Conservation (phyloP, 352 stramenopile genomes). For the Thraustotheca clavata region DNA sequence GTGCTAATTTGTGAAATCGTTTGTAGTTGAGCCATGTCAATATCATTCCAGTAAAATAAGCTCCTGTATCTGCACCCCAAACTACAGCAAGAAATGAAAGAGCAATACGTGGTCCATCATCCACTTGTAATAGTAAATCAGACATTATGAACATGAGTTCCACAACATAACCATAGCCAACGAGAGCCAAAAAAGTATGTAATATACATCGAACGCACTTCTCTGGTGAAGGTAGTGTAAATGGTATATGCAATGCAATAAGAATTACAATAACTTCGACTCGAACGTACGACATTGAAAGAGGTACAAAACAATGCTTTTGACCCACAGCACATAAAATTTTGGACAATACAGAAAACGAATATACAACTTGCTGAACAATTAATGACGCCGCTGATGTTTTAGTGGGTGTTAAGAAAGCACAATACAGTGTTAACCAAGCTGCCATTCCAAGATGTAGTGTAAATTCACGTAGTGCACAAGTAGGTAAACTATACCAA, state of each 20-base stretch:
- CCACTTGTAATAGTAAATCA: slow-evolving; percentile 52
- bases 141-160: slow-evolving; percentile 35
- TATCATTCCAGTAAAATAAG: slow-evolving; percentile 88
- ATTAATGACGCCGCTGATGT: neutral
- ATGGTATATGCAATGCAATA: slow-evolving; percentile 32
- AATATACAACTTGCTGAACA: slow-evolving; percentile 12
- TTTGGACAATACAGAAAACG: slow-evolving; percentile 31
- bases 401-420: slow-evolving; percentile 1
- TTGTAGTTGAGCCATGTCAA: slow-evolving; percentile 80
- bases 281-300: slow-evolving; percentile 44
- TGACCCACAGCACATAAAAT: slow-evolving; percentile 65
- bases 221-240: slow-evolving; percentile 3
- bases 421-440: slow-evolving; percentile 11
- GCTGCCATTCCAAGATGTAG: slow-evolving; percentile 9
- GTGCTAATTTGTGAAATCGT: slow-evolving; percentile 74
- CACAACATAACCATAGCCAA: slow-evolving; percentile 65
- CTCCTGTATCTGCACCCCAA: slow-evolving; percentile 86
- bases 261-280: slow-evolving; percentile 39
- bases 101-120: slow-evolving; percentile 50
- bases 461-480: slow-evolving; percentile 4
- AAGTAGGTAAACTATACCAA: neutral
- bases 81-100: slow-evolving; percentile 49
- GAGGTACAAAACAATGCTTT: slow-evolving; percentile 40
- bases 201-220: slow-evolving; percentile 22
- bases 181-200: slow-evolving; percentile 46